These are phyloP conservation scores for Dryadomyces sulphureus DNA, from an alignment of 2,329 filamentous ascomycete species.

Conservation along the genomic window DNA sequence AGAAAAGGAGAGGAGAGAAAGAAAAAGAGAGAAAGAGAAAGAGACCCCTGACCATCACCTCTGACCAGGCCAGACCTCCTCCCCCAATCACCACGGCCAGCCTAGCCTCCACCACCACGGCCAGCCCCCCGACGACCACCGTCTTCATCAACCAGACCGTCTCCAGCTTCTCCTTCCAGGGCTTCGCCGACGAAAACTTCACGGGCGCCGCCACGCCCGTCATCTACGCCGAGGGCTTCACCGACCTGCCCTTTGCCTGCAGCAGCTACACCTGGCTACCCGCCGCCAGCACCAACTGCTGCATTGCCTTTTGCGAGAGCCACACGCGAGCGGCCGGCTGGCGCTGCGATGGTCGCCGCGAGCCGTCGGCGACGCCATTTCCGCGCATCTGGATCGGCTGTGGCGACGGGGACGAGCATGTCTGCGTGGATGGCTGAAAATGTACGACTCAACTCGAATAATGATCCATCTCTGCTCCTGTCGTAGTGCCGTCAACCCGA, in stretches of 20 bases:
- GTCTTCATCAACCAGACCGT: conserved; percentile 12
- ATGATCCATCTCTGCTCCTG: too few species aligned
- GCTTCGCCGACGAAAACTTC: conserved; percentile 14
- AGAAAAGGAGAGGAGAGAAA: not conserved
- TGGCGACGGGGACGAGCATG: conserved; percentile 3
- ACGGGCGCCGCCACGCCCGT: conserved; percentile 13
- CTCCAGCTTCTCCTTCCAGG: conserved; percentile 17
- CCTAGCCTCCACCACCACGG: not conserved
- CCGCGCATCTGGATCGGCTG: conserved; percentile 6
- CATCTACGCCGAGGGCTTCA: conserved; percentile 13
- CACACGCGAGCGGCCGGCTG: conserved; percentile 12
- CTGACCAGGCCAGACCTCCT: not conserved
- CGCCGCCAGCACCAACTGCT: conserved; percentile 13
- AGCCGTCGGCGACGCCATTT: not conserved
- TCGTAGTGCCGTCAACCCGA: too few species aligned
- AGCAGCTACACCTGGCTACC: conserved; percentile 15
- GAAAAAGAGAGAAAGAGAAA: not conserved
- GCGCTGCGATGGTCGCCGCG: conserved; percentile 17
- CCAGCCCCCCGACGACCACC: conserved; percentile 2
- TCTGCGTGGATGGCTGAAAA: too few species aligned
- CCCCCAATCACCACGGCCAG: not conserved
- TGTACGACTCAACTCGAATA: too few species aligned
- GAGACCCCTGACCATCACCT: too few species aligned
- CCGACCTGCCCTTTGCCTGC: conserved; percentile 11
- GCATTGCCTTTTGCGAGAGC: conserved; percentile 16